Conservation (phyloP, 129 eudicot genomes). For the Tagetes erecta region DNA sequence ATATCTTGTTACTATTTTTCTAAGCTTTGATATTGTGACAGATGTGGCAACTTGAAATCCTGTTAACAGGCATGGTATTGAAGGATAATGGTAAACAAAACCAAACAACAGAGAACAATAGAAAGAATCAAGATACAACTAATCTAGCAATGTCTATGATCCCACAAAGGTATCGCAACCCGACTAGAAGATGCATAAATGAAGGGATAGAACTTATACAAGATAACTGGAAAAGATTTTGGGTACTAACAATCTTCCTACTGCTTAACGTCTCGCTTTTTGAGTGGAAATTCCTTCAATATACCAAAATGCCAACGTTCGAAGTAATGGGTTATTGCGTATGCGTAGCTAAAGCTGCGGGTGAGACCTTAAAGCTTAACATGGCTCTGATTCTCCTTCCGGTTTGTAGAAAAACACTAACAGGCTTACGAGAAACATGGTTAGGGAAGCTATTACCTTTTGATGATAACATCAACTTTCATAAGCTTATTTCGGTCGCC, state of each 20-base stretch:
- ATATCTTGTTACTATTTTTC: constrained; percentile 10
- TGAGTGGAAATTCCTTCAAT: constrained; percentile 58
- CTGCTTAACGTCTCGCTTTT: constrained; percentile 52
- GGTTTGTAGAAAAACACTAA: constrained; percentile 66
- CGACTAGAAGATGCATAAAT: constrained; percentile 43
- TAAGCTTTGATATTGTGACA: constrained; percentile 33
- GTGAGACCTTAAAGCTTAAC: constrained; percentile 69
- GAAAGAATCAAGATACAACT: constrained; percentile 33
- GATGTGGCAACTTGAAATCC: constrained; percentile 98
- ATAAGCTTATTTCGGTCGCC: constrained; percentile 44
- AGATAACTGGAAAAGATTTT: constrained; percentile 81
- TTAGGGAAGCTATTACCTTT: constrained; percentile 52
- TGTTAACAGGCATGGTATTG: constrained; percentile 74
- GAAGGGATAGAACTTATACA: constrained; percentile 44
- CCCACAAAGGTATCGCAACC: constrained; percentile 62
- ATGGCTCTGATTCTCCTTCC: constrained; percentile 70
- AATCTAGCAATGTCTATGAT: constrained; percentile 80
- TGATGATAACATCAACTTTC: constrained; percentile 61
- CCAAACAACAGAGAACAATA: constrained; percentile 20
- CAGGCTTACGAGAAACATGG: constrained; percentile 48
- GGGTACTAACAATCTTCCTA: constrained; percentile 52
- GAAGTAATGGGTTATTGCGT: constrained; percentile 68
- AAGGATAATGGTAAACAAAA: constrained; percentile 19
- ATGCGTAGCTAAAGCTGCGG: constrained; percentile 62
- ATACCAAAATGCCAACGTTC: constrained; percentile 35